Evolutionary conservation across 1,139 yeast genomes (phyloP), one percentile per base, ranked within the genome.

Genomic region (Zygoascus meyerae): DNA sequence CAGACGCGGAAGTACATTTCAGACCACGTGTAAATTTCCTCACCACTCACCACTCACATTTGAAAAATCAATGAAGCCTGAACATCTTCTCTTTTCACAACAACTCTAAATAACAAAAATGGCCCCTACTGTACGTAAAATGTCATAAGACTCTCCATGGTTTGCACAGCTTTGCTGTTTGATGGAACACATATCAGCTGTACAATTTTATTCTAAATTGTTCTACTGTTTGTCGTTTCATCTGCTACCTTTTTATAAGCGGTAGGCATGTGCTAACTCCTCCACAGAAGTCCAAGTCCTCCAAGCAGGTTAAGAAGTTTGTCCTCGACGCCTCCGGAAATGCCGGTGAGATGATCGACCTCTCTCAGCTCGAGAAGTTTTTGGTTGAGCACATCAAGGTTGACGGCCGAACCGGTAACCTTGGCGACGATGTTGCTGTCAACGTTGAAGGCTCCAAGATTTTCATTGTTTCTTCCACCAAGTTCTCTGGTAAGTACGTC

Each of bases 401-500:
- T 69, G 98, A 92, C 60, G 90, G 92, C 74, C 81, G 85, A 70
- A 79, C 86, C 67, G 97, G 97, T 74, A 86, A 89, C 89, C 85
- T 94, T 71, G 96, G 95, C 76, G 94, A 87, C 71, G 86, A 83
- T 69, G 82, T 94, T 79, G 77, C 92, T 57, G 89, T 92, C 64
- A 75, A 90, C 68, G 76, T 81, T 67, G 95, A 87, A 71, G 87
- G 86, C 66, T 80, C 81, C 76, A 77, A 81, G 74, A 72, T 79
- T 68, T 89, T 86, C 69, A 83, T 92, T 66, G 84, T 89, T 74
- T 78, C 97, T 62, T 80, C 84, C 77, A 76, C 95, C 75, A 84
- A 87, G 78, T 92, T 94, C 92, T 89, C 97, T 64, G 99, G 99
- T 78, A 92, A 94, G 80, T 92, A 92, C 95, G 85, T 89, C 75